Evolutionary conservation across 805 yeast species (phyloP), one percentile per base, ranked within the genome.

Genomic region (Ogataea salicorniae): DNA sequence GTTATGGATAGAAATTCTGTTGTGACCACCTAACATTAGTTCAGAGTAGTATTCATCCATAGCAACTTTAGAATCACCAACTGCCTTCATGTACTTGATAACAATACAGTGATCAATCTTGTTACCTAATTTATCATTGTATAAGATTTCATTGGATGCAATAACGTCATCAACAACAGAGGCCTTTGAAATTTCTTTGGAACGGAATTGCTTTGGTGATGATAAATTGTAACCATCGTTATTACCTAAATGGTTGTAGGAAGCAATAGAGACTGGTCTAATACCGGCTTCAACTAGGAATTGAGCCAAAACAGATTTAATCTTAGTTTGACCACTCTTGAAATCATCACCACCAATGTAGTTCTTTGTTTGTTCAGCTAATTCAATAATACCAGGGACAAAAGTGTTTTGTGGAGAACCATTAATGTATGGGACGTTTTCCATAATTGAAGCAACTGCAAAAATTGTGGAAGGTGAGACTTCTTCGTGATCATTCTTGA

Each of bases 41-140:
- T 91, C 97, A 47, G 95, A 85, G 74, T 92, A 89, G 73, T 91
- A 91, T 73, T 92, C 97, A 69, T 91, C 98, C 97, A 91, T 92
- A 45, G 98, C 98, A 54, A 91, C 96, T 75, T 91, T 91, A 55
- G 94, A 83, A 70, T 91, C 98, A 36, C 96, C 96, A 42, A 91
- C 97, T 8, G 97, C 97, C 47, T 87, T 86, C 65, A 92, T 72
- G 69, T 91, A 90, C 73, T 91, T 91, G 75, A 91, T 91, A 51
- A 91, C 97, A 67, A 91, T 91, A 71, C 95, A 86, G 69, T 91
- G 98, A 63, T 91, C 97, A 52, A 92, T 85, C 52, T 76, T 77
- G 53, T 80, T 76, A 42, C 96, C 96, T 39, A 73, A 63, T 69
- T 87, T 81, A 43, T 87, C 83, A 63, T 88, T 87, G 77, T 90